Base-by-base conservation (phyloP, 495 filamentous ascomycete genomes). In the Aspergillus biplanus region DNA sequence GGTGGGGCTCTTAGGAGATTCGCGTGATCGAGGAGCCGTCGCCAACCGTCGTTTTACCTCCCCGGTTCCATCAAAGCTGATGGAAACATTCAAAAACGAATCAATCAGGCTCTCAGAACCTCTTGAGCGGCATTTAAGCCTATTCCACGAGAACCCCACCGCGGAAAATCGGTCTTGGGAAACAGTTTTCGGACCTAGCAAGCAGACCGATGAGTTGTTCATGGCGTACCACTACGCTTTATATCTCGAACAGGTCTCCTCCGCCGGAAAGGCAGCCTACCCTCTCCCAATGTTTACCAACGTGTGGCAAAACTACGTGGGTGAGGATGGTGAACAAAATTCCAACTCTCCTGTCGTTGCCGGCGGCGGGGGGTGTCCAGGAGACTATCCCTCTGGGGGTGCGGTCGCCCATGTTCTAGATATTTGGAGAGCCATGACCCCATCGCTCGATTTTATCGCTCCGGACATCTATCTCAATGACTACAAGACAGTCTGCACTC, bases 381-480 rank as follows among this genome's bases (percentile, higher is more conserved):
- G 81, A 8, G 77, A 78, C 52, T 84, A 83, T 62, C 80, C 80
- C 13, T 81, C 77, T 16, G 80, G 80, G 9, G 81, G 79, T 7
- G 73, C 67, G 18, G 74, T 76, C 2, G 65, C 56, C 57, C 73
- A 76, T 35, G 75, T 78, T 1, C 64, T 85, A n/a, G 81, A 83
- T 58, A 70, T 83, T 52, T 83, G 80, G 78, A 68, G 78, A 57
- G 27, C 49, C 13, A 75, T 78, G 58, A 73, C 81, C 11, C 77
- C 80, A 2, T 67, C 75, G 8, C 68, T 85, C 15, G 80, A 82
- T 61, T 80, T 83, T 55, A 79, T 83, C 52, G 67, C 78, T 7
- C 82, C 81, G 7, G 82, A 85, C 61, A 61, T 85, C 42, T 83
- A 83, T 62, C 66, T 81, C 11, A 73, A 76, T 48, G 75, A 83